phyloP scores from a whole-genome alignment of 176 grass and related monocot genomes.

The Avena eriantha region DNA sequence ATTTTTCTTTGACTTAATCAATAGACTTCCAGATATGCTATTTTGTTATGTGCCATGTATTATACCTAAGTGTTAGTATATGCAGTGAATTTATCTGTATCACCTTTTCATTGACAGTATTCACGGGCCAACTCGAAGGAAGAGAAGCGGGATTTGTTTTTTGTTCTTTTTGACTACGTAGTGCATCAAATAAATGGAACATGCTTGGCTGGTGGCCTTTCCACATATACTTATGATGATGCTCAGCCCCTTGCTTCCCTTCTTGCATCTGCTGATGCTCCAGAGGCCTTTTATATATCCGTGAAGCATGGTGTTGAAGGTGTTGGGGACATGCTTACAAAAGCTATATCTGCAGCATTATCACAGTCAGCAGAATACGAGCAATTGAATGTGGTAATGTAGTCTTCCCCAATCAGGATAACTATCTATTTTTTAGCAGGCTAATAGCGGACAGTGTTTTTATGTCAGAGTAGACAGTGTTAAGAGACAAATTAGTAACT shows the following conservation, averaged over 20 bases:
- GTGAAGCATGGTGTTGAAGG: slow-evolving; percentile 90
- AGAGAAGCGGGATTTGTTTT: slow-evolving; percentile 90
- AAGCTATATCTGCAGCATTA: slow-evolving; percentile 81
- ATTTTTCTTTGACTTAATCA: slow-evolving; percentile 30
- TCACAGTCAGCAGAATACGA: slow-evolving; percentile 74
- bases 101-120: slow-evolving; percentile 73
- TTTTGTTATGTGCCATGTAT: slow-evolving; percentile 8
- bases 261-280: slow-evolving; percentile 80
- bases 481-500: slow-evolving; percentile 13
- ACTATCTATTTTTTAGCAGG: slow-evolving; percentile 19
- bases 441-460: slow-evolving; percentile 16
- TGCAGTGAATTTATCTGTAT: slow-evolving; percentile 18
- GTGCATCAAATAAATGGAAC: slow-evolving; percentile 93
- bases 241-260: slow-evolving; percentile 80
- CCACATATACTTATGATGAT: slow-evolving; percentile 84
- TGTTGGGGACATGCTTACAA: slow-evolving; percentile 85
- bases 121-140: slow-evolving; percentile 84
- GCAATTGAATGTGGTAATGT: slow-evolving; percentile 71
- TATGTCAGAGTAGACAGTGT: slow-evolving; percentile 19
- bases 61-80: slow-evolving; percentile 26
- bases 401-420: background rate
- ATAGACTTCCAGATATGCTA: slow-evolving; percentile 21
- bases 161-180: slow-evolving; percentile 88
- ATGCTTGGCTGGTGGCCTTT: slow-evolving; percentile 70
- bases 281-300: slow-evolving; percentile 89